phyloP scores from a whole-genome alignment of 768 basidiomycete genomes.

The Lentinula detonsa region DNA sequence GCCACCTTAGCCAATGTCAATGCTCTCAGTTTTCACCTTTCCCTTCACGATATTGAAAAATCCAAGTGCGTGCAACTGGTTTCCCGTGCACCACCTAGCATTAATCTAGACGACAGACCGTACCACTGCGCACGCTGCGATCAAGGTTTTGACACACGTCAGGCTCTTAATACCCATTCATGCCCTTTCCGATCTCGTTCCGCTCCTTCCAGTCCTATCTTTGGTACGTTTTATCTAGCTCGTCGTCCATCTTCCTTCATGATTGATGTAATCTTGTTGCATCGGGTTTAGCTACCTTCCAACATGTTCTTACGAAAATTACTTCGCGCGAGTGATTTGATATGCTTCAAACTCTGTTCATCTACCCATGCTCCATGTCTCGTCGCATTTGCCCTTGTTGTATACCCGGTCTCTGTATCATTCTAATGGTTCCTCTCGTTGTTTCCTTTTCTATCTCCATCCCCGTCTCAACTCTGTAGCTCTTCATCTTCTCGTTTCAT shows the following conservation, averaged over 20 bases:
- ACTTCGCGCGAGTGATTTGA: slow-evolving; percentile 8
- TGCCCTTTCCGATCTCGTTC: slow-evolving; percentile 5
- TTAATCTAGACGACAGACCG: background rate
- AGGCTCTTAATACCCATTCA: slow-evolving; percentile 3
- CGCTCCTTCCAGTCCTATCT: slow-evolving; percentile 21
- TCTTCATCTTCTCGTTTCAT: no score
- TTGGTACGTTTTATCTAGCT: slow-evolving; percentile 17
- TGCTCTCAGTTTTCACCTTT: slow-evolving; percentile 27
- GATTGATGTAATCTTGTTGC: background rate
- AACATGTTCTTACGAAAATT: slow-evolving; percentile 13
- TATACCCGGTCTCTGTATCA: background rate
- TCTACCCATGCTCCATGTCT: background rate
- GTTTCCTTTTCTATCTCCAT: background rate
- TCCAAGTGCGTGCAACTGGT: background rate
- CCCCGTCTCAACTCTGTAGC: background rate
- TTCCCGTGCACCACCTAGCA: background rate
- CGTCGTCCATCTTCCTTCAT: background rate
- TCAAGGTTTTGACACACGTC: background rate
- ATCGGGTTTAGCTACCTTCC: slow-evolving; percentile 10
- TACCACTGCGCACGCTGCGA: background rate
- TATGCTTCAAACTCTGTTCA: background rate
- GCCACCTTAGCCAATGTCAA: slow-evolving; percentile 20
- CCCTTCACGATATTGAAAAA: slow-evolving; percentile 28
- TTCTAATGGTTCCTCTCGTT: background rate
- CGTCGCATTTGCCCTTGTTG: background rate